Base-by-base conservation (phyloP, 306 rosid species). In the Sesbania bispinosa region DNA sequence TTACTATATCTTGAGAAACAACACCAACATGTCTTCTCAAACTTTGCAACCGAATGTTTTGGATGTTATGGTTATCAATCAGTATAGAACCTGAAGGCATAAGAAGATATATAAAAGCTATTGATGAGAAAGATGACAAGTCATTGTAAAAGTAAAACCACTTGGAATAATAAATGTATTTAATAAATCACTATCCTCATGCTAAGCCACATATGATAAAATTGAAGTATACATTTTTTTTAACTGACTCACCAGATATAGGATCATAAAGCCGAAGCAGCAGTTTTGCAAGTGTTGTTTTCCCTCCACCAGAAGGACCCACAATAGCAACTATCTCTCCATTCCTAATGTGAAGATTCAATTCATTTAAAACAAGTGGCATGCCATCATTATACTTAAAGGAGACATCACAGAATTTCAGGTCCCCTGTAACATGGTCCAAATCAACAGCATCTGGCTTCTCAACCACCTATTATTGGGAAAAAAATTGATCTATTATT, bases 241-340 rank as follows among this genome's bases (percentile, higher is more conserved):
- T 64, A 65, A 58, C 72, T 42, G 62, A 43, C 80, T 82, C 78
- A 88, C 98, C 98, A 46, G 90, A 85, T 52, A 64, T 46, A 26
- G 97, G 97, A 74, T 93, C 93, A 74, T 87, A 93, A 79, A 93
- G 97, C 32, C 93, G 97, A 79, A 93, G 92, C 65, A 93, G 82
- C 58, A 93, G 81, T 79, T 88, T 93, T 46, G 71, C 77, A 36
- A 90, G 88, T 73, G 98, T 90, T 26, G 98, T 80, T 87, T 93
- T 93, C 80, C 98, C 98, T 62, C 98, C 97, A 47, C 98, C 98
- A 23, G 97, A 93, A 57, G 98, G 92, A 60, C 98, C 98, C 20
- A 93, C 86, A 24, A 93, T 80, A 39, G 98, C 97, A 77, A 90
- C 89, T 63, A 92, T 90, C 82, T 90, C 98, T 71, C 98, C 98